Conservation (phyloP, 2,329 filamentous ascomycete species). For the Colletotrichum eremochloae region DNA sequence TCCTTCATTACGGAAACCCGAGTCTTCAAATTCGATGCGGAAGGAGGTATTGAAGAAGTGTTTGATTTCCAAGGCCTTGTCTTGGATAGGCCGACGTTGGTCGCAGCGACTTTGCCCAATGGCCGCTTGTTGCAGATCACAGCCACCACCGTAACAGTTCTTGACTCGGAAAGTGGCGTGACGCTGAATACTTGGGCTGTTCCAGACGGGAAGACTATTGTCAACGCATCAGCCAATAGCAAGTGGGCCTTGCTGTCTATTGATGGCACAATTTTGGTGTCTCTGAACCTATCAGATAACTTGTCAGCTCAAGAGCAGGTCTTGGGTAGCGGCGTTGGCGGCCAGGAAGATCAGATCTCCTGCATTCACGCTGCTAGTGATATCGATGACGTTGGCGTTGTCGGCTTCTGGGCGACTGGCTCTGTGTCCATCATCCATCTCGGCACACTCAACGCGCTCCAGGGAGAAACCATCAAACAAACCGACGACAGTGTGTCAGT, state of each 20-base stretch:
- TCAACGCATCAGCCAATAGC: conserved; percentile 81
- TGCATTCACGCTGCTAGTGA: conserved; percentile 82
- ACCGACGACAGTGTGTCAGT: conserved; percentile 79
- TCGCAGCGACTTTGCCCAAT: conserved; percentile 68
- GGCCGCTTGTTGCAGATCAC: conserved; percentile 40
- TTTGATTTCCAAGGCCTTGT: conserved; percentile 79
- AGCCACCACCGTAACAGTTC: conserved; percentile 23
- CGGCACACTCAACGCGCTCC: conserved; percentile 73
- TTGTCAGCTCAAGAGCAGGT: conserved; percentile 71
- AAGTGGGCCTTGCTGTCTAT: conserved; percentile 79
- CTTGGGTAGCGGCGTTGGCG: conserved; percentile 63
- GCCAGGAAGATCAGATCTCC: conserved; percentile 78
- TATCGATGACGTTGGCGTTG: conserved; percentile 76
- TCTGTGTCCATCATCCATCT: conserved; percentile 81
- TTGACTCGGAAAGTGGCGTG: conserved; percentile 41
- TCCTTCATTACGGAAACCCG: conserved; percentile 88
- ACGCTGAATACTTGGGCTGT: conserved; percentile 40
- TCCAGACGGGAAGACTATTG: conserved; percentile 71
- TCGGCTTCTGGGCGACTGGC: conserved; percentile 91
- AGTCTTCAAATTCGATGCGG: conserved; percentile 79
- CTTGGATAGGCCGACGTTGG: conserved; percentile 79
- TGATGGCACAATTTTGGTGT: conserved; percentile 79
- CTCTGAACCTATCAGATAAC: conserved; percentile 72
- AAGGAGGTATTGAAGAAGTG: conserved; percentile 88
- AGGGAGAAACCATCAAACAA: conserved; percentile 72